These are phyloP conservation scores for Colletotrichum tabaci DNA, from an alignment of 2,329 filamentous ascomycete genomes.

Conservation along the genomic window DNA sequence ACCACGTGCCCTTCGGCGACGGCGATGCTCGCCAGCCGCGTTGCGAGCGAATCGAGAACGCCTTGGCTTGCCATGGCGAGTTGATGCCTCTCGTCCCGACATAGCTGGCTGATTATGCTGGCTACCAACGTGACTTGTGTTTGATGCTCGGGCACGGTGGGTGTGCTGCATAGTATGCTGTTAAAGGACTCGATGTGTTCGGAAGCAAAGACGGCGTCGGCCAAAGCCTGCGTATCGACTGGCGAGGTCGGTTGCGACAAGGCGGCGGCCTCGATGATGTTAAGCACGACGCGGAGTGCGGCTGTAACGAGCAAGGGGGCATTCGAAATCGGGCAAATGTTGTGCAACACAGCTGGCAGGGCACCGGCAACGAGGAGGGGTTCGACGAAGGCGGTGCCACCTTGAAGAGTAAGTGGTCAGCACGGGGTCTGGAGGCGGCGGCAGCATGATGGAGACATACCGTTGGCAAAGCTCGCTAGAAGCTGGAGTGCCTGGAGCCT, in stretches of 20 bases:
- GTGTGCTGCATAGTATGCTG: slow-evolving; percentile 74
- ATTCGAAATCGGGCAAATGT: slow-evolving; percentile 76
- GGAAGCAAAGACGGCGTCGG: slow-evolving; percentile 73
- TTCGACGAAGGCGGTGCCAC: slow-evolving; percentile 83
- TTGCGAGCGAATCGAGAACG: slow-evolving; percentile 83
- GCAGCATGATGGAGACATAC: slow-evolving; percentile 61
- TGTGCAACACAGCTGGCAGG: slow-evolving; percentile 78
- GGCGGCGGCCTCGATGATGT: slow-evolving; percentile 76
- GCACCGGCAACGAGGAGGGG: slow-evolving; percentile 79
- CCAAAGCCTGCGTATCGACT: slow-evolving; percentile 66
- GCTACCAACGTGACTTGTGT: slow-evolving; percentile 75
- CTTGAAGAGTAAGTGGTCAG: slow-evolving; percentile 59
- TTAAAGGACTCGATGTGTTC: slow-evolving; percentile 49
- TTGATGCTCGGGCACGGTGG: slow-evolving; percentile 66
- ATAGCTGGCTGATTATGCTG: slow-evolving; percentile 70
- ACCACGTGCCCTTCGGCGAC: slow-evolving; percentile 79
- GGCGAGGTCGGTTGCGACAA: slow-evolving; percentile 67
- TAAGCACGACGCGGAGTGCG: slow-evolving; percentile 81
- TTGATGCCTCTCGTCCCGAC: slow-evolving; percentile 79
- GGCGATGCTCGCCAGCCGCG: slow-evolving; percentile 79
- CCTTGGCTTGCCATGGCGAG: slow-evolving; percentile 79
- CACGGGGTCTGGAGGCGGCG: not conserved
- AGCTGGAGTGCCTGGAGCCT: slow-evolving; percentile 87
- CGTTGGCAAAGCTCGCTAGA: slow-evolving; percentile 87
- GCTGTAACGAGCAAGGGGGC: slow-evolving; percentile 78